Conservation (phyloP, 768 basidiomycete species). For the Termitomyces sp. region DNA sequence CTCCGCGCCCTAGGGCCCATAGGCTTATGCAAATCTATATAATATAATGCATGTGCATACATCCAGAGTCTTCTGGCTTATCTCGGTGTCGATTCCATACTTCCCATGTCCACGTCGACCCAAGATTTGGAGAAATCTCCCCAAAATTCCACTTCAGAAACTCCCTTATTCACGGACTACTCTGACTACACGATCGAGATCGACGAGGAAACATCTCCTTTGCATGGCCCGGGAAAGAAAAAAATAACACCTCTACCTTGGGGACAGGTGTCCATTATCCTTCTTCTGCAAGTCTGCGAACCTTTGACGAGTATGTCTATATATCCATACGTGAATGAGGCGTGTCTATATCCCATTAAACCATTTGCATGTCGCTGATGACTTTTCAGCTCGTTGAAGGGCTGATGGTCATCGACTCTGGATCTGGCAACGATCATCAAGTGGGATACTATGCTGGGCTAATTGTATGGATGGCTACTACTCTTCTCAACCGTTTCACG, state of each 20-base stretch:
- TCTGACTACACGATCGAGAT: background rate
- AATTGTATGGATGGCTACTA: constrained; percentile 22
- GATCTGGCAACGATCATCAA: constrained; percentile 51
- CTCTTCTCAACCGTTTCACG: background rate
- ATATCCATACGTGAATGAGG: constrained; percentile 58
- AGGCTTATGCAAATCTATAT: too few species aligned
- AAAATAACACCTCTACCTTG: constrained; percentile 42
- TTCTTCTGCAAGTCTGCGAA: constrained; percentile 48
- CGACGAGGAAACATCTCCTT: constrained; percentile 32
- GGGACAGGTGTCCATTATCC: constrained; percentile 41
- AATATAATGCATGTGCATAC: too few species aligned
- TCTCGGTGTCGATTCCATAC: too few species aligned
- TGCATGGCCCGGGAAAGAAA: constrained; percentile 14
- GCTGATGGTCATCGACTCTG: constrained; percentile 40
- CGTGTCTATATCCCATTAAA: constrained; percentile 12
- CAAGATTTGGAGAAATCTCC: too few species aligned
- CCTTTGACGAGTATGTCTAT: constrained; percentile 49
- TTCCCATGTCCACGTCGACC: too few species aligned
- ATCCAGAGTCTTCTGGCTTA: too few species aligned
- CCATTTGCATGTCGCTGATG: background rate
- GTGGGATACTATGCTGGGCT: constrained; percentile 62
- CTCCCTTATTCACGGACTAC: too few species aligned
- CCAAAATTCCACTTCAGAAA: too few species aligned
- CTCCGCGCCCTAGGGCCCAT: too few species aligned
- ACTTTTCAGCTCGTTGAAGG: constrained; percentile 47